A percentile compares a stretch with the other conserved stretches of the same genome.
Evolutionary conservation across 2,329 filamentous ascomycete genomes (phyloP).

Genomic region (Cladosporium sp.): DNA sequence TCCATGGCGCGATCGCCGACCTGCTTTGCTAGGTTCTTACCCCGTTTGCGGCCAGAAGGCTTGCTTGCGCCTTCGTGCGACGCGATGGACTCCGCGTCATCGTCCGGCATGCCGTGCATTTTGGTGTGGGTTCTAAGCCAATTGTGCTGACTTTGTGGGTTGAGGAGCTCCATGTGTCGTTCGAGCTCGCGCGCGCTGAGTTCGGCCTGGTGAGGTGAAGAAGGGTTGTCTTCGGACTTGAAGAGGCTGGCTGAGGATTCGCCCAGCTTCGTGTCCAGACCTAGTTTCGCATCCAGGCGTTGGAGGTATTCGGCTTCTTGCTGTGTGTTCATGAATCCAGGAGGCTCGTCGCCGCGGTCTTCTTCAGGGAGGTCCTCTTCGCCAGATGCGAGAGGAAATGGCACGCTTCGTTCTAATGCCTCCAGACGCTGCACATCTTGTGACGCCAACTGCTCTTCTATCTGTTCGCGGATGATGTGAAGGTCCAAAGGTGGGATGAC

Average conservation of each 20-base stretch:
- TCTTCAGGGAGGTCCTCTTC: conserved; percentile 30
- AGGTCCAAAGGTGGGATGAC: conserved; percentile 29
- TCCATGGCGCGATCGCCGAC: conserved; percentile 34
- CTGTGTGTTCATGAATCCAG: conserved; percentile 63
- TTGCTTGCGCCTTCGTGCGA: conserved; percentile 58
- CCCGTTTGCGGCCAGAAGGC: conserved; percentile 4
- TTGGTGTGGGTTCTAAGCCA: conserved; percentile 59
- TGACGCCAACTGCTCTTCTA: conserved; percentile 29
- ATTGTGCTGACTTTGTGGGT: conserved; percentile 90
- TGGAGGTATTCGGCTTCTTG: conserved; percentile 72
- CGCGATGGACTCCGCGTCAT: conserved; percentile 69
- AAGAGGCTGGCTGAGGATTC: not conserved
- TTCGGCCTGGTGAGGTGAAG: conserved; percentile 29
- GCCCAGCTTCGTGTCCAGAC: conserved; percentile 34
- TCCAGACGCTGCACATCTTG: conserved; percentile 30
- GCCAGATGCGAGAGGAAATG: conserved; percentile 31
- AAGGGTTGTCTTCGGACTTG: not conserved
- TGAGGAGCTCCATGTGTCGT: conserved; percentile 55
- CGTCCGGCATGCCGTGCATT: conserved; percentile 20
- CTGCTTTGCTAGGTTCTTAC: conserved; percentile 32
- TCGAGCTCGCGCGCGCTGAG: conserved; percentile 46
- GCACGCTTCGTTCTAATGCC: conserved; percentile 37
- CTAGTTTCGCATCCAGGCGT: conserved; percentile 55
- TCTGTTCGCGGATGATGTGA: conserved; percentile 27
- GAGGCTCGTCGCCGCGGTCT: conserved; percentile 54